Conservation (phyloP, 2,329 filamentous ascomycete species). For the Cercospora canescens region DNA sequence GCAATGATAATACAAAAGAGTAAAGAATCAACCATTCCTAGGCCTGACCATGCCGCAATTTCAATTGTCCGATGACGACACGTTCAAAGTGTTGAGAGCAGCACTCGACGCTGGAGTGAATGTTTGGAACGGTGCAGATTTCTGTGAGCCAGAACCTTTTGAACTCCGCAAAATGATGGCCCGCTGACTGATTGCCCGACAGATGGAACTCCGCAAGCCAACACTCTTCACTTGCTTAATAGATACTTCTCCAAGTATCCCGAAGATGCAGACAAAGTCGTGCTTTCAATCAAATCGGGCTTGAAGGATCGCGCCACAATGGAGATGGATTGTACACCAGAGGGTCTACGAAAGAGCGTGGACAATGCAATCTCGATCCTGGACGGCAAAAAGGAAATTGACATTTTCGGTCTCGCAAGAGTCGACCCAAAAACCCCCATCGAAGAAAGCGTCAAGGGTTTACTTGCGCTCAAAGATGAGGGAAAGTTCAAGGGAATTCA, state of each 20-base stretch:
- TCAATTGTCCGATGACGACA: background rate
- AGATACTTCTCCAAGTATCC: slow-evolving; percentile 52
- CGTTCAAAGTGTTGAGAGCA: background rate
- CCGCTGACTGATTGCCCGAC: background rate
- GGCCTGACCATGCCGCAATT: background rate
- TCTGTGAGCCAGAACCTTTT: background rate
- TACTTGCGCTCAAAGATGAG: background rate
- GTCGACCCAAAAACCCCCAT: background rate
- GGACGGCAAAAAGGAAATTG: background rate
- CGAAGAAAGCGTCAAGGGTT: background rate
- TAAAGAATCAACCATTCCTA: background rate
- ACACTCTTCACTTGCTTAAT: slow-evolving; percentile 46
- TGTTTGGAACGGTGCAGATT: background rate
- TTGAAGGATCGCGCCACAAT: slow-evolving; percentile 37
- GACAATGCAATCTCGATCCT: background rate
- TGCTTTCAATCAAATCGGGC: slow-evolving; percentile 50
- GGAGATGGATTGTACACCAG: background rate
- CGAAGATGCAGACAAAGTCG: slow-evolving; percentile 48
- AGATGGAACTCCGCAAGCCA: slow-evolving; percentile 41
- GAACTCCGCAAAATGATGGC: no score
- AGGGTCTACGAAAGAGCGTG: background rate
- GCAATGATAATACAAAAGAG: background rate
- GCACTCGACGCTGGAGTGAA: background rate
- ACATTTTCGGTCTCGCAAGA: background rate
- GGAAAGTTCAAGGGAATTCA: background rate